Evolutionary conservation across 495 filamentous ascomycete species (phyloP), one percentile per base, ranked within the genome.

Genomic region (Hyaloscypha finlandica): DNA sequence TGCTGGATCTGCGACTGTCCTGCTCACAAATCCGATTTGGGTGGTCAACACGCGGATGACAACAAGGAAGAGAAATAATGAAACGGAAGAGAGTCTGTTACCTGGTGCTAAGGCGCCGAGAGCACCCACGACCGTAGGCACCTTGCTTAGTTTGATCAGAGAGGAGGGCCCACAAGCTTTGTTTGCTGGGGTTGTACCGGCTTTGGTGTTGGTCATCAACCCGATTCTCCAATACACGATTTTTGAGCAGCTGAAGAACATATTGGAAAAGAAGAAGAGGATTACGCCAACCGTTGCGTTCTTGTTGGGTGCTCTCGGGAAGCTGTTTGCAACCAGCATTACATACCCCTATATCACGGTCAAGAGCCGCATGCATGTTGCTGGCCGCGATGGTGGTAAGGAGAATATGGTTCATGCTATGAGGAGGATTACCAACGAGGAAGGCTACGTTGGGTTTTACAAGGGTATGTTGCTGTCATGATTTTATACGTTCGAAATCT

Each of bases 331-430:
- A 25, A 99, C 95, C 11, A 88, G 82, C 30, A 90, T 98, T 68
- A 99, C 95, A 14, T 99, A 99, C 75, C 95, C 95, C 25, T 99
- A 99, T 68, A 98, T 97, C 75, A 98, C 95, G 1, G 88, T 99
- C 62, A 99, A 99, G 86, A 94, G 92, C 75, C 85, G 88, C 68
- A 95, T 96, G 92, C 95, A 99, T 78, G 91, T 99, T 52, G 93
- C 92, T 25, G 86, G 82, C 71, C 84, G 83, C 65, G 85, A 87
- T 68, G 83, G 81, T 6, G 83, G 83, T 5, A 89, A 88, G 73
- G 87, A 92, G 77, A 88, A 87, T 67, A 86, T 98, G 83, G 81
- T 87, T 31, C 83, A 84, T 70, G 91, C 86, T 37, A 81, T 99
- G 70, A 86, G 83, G 69, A 85, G 88, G 57, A 94, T 98, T 57